Conservation (phyloP, 257 asterid genomes). For the Ilex aquifolium region DNA sequence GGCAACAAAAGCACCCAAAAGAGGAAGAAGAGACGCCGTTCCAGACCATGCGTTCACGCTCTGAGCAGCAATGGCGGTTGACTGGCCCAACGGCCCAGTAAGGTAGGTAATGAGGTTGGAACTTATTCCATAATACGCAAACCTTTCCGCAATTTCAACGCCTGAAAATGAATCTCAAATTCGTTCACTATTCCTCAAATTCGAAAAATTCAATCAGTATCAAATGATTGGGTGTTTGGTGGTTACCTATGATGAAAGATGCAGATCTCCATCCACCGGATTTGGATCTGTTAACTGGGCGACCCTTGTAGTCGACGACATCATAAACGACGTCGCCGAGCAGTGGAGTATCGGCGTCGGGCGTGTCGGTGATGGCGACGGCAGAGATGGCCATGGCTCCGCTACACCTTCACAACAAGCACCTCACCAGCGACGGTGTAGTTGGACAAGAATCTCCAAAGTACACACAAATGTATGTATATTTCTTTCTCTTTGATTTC, state of each 20-base stretch:
- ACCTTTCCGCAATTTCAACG: conserved; percentile 40
- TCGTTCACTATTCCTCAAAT: neutral
- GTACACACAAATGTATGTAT: too few relatives aligned
- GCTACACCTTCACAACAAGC: neutral
- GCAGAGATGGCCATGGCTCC: neutral
- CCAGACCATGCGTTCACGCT: conserved; percentile 40
- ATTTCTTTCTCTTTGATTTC: too few relatives aligned
- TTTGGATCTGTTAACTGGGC: conserved; percentile 19
- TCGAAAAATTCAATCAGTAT: neutral
- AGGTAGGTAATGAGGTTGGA: conserved; percentile 34
- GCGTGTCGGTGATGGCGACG: neutral
- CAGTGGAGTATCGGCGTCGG: conserved; percentile 19
- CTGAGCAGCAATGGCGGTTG: conserved; percentile 33
- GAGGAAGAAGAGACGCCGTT: conserved; percentile 27
- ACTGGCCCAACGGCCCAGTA: conserved; percentile 40
- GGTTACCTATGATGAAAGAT: conserved; percentile 29
- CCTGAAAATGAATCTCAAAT: conserved; percentile 12
- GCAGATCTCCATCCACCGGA: conserved; percentile 39
- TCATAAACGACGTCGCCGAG: conserved; percentile 19
- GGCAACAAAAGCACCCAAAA: conserved; percentile 36
- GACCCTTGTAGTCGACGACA: conserved; percentile 24
- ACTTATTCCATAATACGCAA: conserved; percentile 29
- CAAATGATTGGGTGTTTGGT: neutral
- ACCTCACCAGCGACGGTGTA: too few relatives aligned
- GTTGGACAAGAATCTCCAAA: too few relatives aligned